Percentiles rank a stretch among this genome's conserved stretches.
Conservation (phyloP, 352 stramenopile species). For the Phytophthora quininea region DNA sequence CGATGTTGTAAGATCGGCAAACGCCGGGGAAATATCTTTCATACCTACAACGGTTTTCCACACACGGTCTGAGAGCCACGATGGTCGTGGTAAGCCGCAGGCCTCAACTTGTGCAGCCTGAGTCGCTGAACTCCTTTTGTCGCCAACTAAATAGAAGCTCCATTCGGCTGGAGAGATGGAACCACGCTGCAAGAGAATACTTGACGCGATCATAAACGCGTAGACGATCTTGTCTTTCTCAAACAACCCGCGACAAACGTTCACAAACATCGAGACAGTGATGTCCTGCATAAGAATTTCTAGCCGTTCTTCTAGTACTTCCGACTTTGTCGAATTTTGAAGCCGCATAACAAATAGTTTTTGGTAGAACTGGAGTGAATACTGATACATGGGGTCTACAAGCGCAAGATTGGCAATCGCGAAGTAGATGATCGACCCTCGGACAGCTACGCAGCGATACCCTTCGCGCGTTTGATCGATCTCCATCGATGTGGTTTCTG, state of each 20-base stretch:
- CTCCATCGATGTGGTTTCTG: constrained; percentile 88
- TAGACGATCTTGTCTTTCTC: constrained; percentile 96
- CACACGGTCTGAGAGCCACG: constrained; percentile 80
- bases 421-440: constrained; percentile 95
- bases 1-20: constrained; percentile 51
- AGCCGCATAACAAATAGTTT: constrained; percentile 92
- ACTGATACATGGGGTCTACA: constrained; percentile 96
- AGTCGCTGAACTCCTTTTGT: constrained; percentile 70
- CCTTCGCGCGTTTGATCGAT: constrained; percentile 92
- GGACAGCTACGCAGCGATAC: constrained; percentile 90
- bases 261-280: constrained; percentile 93
- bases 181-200: constrained; percentile 83
- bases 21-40: constrained; percentile 64
- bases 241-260: constrained; percentile 94
- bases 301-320: constrained; percentile 82
- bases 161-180: constrained; percentile 80
- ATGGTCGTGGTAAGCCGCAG: constrained; percentile 43
- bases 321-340: constrained; percentile 79
- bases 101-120: constrained; percentile 45
- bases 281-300: constrained; percentile 92
- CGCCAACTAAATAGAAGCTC: constrained; percentile 90
- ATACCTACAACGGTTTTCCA: constrained; percentile 80
- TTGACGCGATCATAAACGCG: constrained; percentile 92
- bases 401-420: constrained; percentile 91
- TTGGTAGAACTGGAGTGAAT: constrained; percentile 95